Conservation (phyloP, 495 filamentous ascomycete species). For the Daldinia grandis region DNA sequence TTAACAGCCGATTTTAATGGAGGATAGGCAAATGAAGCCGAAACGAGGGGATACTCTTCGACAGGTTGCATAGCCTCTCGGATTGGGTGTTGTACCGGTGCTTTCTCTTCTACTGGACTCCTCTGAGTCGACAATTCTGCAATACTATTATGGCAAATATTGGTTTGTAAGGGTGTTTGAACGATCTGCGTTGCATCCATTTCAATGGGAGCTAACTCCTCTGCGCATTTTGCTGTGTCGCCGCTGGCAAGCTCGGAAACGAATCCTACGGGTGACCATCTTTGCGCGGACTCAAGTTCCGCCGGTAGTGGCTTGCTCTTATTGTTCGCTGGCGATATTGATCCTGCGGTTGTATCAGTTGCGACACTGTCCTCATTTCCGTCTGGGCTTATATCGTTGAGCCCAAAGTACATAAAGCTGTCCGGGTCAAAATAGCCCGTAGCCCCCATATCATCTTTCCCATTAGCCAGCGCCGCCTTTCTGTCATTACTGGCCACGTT, state of each 20-base stretch:
- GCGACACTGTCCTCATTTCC: slow-evolving; percentile 38
- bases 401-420: slow-evolving; percentile 53
- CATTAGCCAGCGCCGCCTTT: slow-evolving; percentile 10
- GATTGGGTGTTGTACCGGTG: slow-evolving; percentile 10
- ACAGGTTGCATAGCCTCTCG: slow-evolving; percentile 24
- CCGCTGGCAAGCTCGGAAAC: slow-evolving; percentile 55
- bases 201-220: slow-evolving; percentile 55
- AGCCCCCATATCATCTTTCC: slow-evolving; percentile 39
- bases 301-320: slow-evolving; percentile 13
- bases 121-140: slow-evolving; percentile 48
- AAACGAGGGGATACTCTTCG: slow-evolving; percentile 40
- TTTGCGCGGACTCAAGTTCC: slow-evolving; percentile 38
- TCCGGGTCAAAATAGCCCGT: slow-evolving; percentile 54
- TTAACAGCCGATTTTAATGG: slow-evolving; percentile 20
- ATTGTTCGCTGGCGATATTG: not conserved
- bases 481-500: slow-evolving; percentile 2
- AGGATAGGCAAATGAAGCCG: slow-evolving; percentile 44
- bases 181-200: slow-evolving; percentile 43
- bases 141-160: slow-evolving; percentile 11
- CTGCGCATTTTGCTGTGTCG: slow-evolving; percentile 47
- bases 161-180: slow-evolving; percentile 30
- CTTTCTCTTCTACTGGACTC: slow-evolving; percentile 42
- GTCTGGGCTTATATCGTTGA: slow-evolving; percentile 49
- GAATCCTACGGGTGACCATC: slow-evolving; percentile 48
- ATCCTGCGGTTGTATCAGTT: not conserved